Conservation (phyloP, 257 asterid genomes). For the Euphrasia confusa region DNA sequence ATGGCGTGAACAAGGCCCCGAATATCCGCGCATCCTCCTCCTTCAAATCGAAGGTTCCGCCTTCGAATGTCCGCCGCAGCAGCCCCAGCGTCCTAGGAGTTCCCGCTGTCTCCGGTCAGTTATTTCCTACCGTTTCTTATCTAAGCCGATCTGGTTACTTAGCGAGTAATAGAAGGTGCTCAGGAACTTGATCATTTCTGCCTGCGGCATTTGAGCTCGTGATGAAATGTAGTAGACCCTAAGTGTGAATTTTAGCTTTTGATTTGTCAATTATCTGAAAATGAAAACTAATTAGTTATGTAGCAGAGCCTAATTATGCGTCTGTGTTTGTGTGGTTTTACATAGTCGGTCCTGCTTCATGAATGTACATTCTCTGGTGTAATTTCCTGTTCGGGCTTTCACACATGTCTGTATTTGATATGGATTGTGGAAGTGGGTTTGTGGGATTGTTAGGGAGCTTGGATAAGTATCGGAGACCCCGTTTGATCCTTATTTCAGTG, state of each 20-base stretch:
- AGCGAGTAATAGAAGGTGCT: slow-evolving; percentile 5
- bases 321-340: neutral
- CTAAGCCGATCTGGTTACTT: slow-evolving; percentile 37
- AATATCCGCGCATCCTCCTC: slow-evolving; percentile 73
- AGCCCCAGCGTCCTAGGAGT: slow-evolving; percentile 38
- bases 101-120: slow-evolving; percentile 60
- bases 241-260: slow-evolving; percentile 7
- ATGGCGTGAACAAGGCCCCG: slow-evolving; percentile 61
- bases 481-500: slow-evolving; percentile 13
- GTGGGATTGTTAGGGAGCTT: slow-evolving; percentile 10
- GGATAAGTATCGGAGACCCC: slow-evolving; percentile 4
- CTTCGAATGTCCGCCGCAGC: slow-evolving; percentile 75
- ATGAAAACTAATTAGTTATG: slow-evolving; percentile 1
- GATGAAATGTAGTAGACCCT: slow-evolving; percentile 5
- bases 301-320: slow-evolving; percentile 1
- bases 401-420: neutral
- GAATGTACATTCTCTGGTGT: slow-evolving; percentile 9
- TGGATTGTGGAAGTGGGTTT: slow-evolving; percentile 7
- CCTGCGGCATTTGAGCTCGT: slow-evolving; percentile 22
- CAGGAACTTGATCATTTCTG: slow-evolving; percentile 14
- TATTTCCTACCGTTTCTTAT: slow-evolving; percentile 13
- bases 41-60: slow-evolving; percentile 69
- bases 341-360: neutral
- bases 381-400: neutral
- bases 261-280: slow-evolving; percentile 14